Evolutionary conservation across 169 alveolate genomes (phyloP).

Genomic region (Babesia ovata): DNA sequence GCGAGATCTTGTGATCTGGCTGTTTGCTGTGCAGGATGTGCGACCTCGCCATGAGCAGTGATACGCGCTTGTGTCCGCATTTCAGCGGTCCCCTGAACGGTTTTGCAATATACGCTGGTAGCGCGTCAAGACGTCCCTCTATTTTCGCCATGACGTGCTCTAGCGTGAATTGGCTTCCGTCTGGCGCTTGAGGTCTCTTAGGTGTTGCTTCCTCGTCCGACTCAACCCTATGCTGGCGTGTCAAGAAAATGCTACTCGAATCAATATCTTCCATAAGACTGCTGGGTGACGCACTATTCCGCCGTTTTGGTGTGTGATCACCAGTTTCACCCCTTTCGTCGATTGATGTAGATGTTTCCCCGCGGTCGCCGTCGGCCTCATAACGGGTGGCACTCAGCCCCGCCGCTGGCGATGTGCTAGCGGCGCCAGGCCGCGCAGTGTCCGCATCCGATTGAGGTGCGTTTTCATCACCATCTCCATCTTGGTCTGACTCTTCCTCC

Average conservation of each 20-base stretch:
- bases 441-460: background rate
- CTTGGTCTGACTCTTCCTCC: background rate
- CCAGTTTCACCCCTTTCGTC: background rate
- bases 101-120: slow-evolving; percentile 37
- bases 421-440: background rate
- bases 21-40: slow-evolving; percentile 12
- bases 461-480: background rate
- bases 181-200: slow-evolving; percentile 24
- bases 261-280: background rate
- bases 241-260: background rate
- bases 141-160: slow-evolving; percentile 1
- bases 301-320: too few species aligned
- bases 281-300: background rate
- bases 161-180: slow-evolving; percentile 15
- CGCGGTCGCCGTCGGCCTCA: background rate
- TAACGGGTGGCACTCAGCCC: background rate
- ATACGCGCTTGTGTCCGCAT: slow-evolving; percentile 41
- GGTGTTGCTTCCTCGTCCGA: background rate
- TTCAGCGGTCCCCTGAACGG: slow-evolving; percentile 47
- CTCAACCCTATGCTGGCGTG: background rate
- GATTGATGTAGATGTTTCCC: background rate
- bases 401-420: background rate
- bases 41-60: slow-evolving; percentile 41
- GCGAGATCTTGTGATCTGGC: background rate
- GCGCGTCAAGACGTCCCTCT: slow-evolving; percentile 7